phyloP scores from a whole-genome alignment of 2,329 filamentous ascomycete genomes.

The Aspergillus tanneri region DNA sequence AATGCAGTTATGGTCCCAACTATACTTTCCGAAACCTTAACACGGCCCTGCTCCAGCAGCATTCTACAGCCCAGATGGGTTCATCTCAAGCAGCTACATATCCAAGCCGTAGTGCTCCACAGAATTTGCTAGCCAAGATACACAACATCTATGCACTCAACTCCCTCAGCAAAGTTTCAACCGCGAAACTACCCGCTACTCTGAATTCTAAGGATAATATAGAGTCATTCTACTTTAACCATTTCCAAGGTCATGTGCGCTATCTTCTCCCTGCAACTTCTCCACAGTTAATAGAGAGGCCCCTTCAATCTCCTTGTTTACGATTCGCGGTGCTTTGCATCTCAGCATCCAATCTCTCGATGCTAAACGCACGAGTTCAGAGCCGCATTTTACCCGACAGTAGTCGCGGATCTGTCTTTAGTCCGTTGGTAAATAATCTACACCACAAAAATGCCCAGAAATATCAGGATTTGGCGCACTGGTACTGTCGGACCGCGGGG shows the following conservation, averaged over 20 bases:
- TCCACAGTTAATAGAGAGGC: not conserved
- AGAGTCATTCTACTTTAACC: conserved; percentile 3
- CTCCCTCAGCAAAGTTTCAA: not conserved
- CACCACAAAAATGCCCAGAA: conserved; percentile 7
- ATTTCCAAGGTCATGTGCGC: conserved; percentile 12
- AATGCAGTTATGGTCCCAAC: conserved; percentile 16
- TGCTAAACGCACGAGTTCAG: conserved; percentile 15
- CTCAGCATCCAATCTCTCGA: conserved; percentile 17
- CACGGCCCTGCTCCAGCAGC: not conserved
- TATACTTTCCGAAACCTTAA: conserved; percentile 10
- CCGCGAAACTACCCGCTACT: not conserved
- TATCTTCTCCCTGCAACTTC: conserved; percentile 9
- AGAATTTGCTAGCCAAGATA: not conserved
- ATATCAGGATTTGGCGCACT: conserved; percentile 7
- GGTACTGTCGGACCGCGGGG: not conserved
- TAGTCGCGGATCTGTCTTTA: conserved; percentile 3
- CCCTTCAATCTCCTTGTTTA: not conserved
- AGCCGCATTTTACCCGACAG: not conserved
- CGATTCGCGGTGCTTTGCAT: conserved; percentile 13
- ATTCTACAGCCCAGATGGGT: not conserved
- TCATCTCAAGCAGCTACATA: not conserved
- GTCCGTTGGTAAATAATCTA: conserved; percentile 4
- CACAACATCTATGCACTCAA: not conserved
- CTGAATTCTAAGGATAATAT: not conserved
- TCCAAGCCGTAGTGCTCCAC: not conserved